Conservation (phyloP, 1,284 basidiomycete species). For the Malassezia sp. region DNA sequence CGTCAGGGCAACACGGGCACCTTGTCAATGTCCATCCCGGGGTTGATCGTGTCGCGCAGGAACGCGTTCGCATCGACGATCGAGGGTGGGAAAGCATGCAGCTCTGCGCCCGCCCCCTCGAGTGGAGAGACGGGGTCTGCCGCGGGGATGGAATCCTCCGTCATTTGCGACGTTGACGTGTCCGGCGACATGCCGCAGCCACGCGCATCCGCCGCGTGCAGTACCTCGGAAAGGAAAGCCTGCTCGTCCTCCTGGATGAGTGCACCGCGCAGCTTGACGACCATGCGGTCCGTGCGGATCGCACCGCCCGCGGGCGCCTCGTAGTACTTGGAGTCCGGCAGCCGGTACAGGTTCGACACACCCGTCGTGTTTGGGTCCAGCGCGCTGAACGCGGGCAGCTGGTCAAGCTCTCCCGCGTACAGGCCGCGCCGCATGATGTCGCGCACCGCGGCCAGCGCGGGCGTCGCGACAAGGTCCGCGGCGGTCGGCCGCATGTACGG, state of each 20-base stretch:
- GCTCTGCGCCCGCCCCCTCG: neutral
- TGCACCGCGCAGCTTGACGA: slow-evolving; percentile 33
- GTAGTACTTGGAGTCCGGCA: slow-evolving; percentile 13
- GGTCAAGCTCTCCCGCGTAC: slow-evolving; percentile 33
- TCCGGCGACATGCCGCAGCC: slow-evolving; percentile 9
- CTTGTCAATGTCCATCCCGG: slow-evolving; percentile 14
- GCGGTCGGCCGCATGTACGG: slow-evolving; percentile 28
- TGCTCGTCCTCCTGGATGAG: slow-evolving; percentile 39
- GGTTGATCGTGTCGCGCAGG: too few relatives aligned
- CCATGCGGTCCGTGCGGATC: slow-evolving; percentile 16
- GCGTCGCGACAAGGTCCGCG: slow-evolving; percentile 25
- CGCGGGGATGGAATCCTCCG: slow-evolving; percentile 10
- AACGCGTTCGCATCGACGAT: neutral
- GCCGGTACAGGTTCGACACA: slow-evolving; percentile 7
- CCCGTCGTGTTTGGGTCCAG: slow-evolving; percentile 13
- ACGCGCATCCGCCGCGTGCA: slow-evolving; percentile 15
- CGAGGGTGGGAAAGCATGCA: too few relatives aligned
- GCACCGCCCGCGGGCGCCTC: slow-evolving; percentile 1
- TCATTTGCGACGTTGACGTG: slow-evolving; percentile 16
- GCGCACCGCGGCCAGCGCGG: slow-evolving; percentile 27
- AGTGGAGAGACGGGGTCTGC: neutral
- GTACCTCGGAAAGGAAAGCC: slow-evolving; percentile 33
- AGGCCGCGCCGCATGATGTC: slow-evolving; percentile 30
- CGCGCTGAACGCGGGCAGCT: slow-evolving; percentile 30
- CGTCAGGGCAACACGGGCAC: too few relatives aligned